Evolutionary conservation across 2,329 filamentous ascomycete species (phyloP), one percentile per base, ranked within the genome.

Genomic region (Colletotrichum brevisporum): DNA sequence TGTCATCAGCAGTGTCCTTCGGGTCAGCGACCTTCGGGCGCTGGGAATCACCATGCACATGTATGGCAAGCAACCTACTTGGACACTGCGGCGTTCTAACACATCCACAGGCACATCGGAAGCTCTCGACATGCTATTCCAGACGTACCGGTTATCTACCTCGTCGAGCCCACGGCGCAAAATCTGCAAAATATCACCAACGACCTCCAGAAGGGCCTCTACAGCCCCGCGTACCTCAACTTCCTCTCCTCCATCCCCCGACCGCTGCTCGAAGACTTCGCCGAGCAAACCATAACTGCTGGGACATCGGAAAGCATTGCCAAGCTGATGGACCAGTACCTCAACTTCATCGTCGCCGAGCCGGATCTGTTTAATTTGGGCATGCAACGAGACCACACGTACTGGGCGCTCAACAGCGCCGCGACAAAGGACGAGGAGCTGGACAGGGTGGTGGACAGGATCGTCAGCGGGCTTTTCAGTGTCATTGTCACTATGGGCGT

Each of bases 401-500:
- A 99, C 79, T 97, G 94, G 90, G 94, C 93, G n/a, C 85, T 99
- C 77, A 98, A 98, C 82, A 98, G 95, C 80, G 93, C 92, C 16
- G 91, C 93, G 77, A 97, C 94, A 3, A 93, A 92, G 73, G 96
- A 98, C 75, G 93, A 96, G 68, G 93, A 96, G 77, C 87, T 99
- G 63, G 96, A 98, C 76, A 85, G 88, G 60, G 90, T 96, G 45
- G 89, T 99, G 39, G 95, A 99, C 79, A 91, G 91, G 73, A 95
- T 98, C 72, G 96, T 99, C 58, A 97, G 93, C 75, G 96, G 96
- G 0, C 84, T 99, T n/a, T 99, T 98, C 82, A 98, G 95, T 72
- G 96, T 99, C 56, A 92, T 96, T 69, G 96, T 97, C n/a, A 99
- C 96, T 5, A 97, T 98, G 94, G 95, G 94, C 92, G 91, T 95